Base-by-base conservation (phyloP, 2,329 filamentous ascomycete genomes). In the Trichoderma semiorbis region DNA sequence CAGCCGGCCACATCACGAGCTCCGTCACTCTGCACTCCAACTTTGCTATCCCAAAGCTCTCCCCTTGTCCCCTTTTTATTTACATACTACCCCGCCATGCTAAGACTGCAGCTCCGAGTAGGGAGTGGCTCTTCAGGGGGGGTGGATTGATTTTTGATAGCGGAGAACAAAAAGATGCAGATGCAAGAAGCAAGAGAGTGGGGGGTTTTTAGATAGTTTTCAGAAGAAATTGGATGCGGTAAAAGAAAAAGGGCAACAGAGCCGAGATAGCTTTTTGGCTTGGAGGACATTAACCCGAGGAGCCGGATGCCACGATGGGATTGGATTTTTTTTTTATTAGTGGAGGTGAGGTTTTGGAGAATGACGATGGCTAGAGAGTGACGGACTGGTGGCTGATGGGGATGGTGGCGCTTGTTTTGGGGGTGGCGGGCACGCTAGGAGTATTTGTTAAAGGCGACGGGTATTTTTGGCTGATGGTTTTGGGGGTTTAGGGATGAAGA, bases 21-120 rank as follows among this genome's bases (percentile, higher is more conserved):
- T 50, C 43, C 43, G n/a, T 24, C 43, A 50, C n/a, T 50, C 36
- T 18, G 18, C 36, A 21, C 43, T n/a, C 43, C n/a, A 24, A 50
- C 43, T 47, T 66, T 66, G 63, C 63, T 66, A 65, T 50, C 62
- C 62, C 62, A 50, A 53, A 43, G 18, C n/a, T 21, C 39, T 55
- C 43, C 63, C 63, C 63, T 66, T 66, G 21, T 66, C 63, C 63
- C 63, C 63, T 66, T 28, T 66, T 66, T 47, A 55, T 66, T 66
- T 66, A 34, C 53, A 26, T 55, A 66, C 62, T 66, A 66, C 63
- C 63, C 63, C 63, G 63, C 63, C 63, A 66, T 36, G 32, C 63
- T 66, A 18, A 53, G 39, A 55, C 26, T 32, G 14, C 7, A 34
- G 43, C 30, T 66, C 30, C 30, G 12, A n/a, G 63, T 66, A 47